Evolutionary conservation across 352 stramenopile genomes (phyloP).

Genomic region (Globisporangium viniferum): DNA sequence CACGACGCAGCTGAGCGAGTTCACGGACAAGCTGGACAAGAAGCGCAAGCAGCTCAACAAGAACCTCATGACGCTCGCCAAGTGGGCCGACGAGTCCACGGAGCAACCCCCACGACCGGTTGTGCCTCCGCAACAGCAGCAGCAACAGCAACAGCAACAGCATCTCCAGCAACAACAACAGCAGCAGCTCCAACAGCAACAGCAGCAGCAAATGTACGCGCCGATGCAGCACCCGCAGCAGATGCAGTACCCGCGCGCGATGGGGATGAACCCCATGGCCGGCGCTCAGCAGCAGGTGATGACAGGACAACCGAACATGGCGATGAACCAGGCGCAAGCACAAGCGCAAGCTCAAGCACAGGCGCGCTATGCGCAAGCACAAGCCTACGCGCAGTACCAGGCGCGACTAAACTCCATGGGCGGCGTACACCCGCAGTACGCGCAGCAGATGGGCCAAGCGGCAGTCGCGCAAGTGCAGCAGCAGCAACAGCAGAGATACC

Average conservation of each 20-base stretch:
- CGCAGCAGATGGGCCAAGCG: conserved; percentile 33
- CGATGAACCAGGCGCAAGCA: conserved; percentile 29
- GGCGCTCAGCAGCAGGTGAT: conserved; percentile 16
- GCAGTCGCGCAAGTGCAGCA: conserved; percentile 24
- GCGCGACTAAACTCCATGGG: conserved; percentile 60
- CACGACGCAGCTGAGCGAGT: conserved; percentile 64
- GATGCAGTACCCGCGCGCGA: conserved; percentile 19
- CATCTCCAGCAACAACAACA: conserved; percentile 22
- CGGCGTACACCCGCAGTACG: conserved; percentile 25
- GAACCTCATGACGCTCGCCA: conserved; percentile 88
- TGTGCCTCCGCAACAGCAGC: conserved; percentile 20
- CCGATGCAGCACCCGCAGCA: conserved; percentile 30
- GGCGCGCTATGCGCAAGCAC: conserved; percentile 34
- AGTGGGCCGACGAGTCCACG: conserved; percentile 84
- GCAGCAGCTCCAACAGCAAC: conserved; percentile 13
- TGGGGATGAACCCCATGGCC: conserved; percentile 30
- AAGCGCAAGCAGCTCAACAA: conserved; percentile 89
- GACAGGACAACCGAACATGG: conserved; percentile 10
- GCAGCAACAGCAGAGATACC: conserved; percentile 23
- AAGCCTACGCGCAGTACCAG: conserved; percentile 59
- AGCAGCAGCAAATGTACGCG: conserved; percentile 15
- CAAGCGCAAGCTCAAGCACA: conserved; percentile 24
- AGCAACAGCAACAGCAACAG: conserved; percentile 22
- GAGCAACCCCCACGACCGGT: conserved; percentile 53
- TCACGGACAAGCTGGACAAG: conserved; percentile 86